phyloP scores from a whole-genome alignment of 2,329 filamentous ascomycete species.

The Coniella lustricola region DNA sequence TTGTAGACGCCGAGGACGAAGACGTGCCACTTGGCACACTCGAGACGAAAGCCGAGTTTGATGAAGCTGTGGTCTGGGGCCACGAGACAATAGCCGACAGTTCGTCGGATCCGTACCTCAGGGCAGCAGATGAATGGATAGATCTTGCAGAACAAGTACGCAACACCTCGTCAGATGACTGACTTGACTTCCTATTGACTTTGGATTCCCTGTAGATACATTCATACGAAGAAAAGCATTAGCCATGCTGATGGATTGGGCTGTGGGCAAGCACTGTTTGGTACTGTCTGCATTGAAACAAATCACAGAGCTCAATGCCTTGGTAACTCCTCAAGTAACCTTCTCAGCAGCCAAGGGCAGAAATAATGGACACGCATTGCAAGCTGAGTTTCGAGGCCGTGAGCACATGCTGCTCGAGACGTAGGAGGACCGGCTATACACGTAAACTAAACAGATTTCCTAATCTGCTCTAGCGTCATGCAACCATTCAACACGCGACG shows the following conservation, averaged over 20 bases:
- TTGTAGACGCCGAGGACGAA: constrained; percentile 36
- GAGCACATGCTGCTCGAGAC: background rate
- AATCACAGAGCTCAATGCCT: no score
- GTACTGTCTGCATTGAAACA: no score
- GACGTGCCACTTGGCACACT: constrained; percentile 48
- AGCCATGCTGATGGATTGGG: background rate
- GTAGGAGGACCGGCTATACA: background rate
- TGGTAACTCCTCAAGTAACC: no score
- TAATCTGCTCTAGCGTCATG: constrained; percentile 8
- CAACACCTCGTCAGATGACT: background rate
- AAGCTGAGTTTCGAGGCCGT: no score
- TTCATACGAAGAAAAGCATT: constrained; percentile 7
- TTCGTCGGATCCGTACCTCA: constrained; percentile 61
- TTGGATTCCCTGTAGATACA: constrained; percentile 8
- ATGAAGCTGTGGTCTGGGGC: constrained; percentile 74
- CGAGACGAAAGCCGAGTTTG: constrained; percentile 61
- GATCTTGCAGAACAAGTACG: constrained; percentile 49
- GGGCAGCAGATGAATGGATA: constrained; percentile 76
- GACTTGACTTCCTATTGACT: background rate
- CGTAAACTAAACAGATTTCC: constrained; percentile 10
- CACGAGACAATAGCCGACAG: constrained; percentile 63
- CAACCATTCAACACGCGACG: constrained; percentile 15
- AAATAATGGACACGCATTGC: no score
- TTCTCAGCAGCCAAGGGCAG: no score
- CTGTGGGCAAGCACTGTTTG: background rate